Evolutionary conservation across 2,329 filamentous ascomycete species (phyloP), one percentile per base, ranked within the genome.

Genomic region (Aureobasidium namibiae): DNA sequence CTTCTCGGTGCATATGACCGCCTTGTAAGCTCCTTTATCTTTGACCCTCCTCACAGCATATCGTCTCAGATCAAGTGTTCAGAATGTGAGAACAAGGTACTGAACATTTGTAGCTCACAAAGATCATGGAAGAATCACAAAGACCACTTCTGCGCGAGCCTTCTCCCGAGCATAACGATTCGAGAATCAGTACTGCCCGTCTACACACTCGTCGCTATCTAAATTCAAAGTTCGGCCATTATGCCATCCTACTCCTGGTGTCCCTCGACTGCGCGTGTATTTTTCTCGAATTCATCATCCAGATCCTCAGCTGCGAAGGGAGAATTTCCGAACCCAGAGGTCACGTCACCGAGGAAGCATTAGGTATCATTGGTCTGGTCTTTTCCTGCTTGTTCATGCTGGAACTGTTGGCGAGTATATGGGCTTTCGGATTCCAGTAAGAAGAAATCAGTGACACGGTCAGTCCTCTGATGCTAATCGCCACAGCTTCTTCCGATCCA

Each of bases 381-480:
- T 83, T 88, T 67, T 86, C 82, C 59, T 82, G 78, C 64, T 66
- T 88, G 29, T 89, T 89, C 68, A 76, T 89, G 74, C 65, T 78
- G 0, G 87, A 89, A 71, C 70, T 89, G 69, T 58, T 79, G 10
- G 72, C 80, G 2, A 81, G 78, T 31, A 69, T 87, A 2, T 82
- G 83, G 74, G 82, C 82, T 3, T 87, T 85, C 73, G 85, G 85
- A 1, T 70, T 75, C 33, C 65, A 72, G 83, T 87, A 72, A 67
- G 78, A 16, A 23, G 18, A 23, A 14, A 29, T 10, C 10, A 3
- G 44, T 45, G 39, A 33, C 52, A 46, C 54, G 52, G 54, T 60
- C 42, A 34, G 23, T 29, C 23, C 24, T 38, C 45, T 9, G 11
- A 13, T 26, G 14, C 26, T 34, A 39, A 50, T 7, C 4, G 21